Evolutionary conservation across 129 eudicot species (phyloP), one percentile per base, ranked within the genome.

Genomic region (Tagetes patula): DNA sequence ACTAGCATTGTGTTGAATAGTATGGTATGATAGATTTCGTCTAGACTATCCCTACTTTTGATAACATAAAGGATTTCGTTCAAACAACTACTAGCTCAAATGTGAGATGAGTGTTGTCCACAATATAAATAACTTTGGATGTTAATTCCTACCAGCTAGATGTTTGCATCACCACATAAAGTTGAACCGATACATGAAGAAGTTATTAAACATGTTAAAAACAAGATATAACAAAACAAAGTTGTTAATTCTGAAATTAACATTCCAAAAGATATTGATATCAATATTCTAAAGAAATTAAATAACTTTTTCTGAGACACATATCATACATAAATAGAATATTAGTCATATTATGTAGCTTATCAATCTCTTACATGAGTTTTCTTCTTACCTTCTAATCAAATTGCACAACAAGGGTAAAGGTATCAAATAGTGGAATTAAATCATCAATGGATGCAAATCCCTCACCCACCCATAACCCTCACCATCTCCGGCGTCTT

Each of bases 401-500:
- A 72, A 72, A 72, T 79, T 65, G 78, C 78, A 72, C 82, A 78
- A 78, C 82, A 79, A 72, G 54, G 54, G 81, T 77, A 69, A 67
- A 12, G 70, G 62, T 71, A 63, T 59, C 61, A 56, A 38, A 69
- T 62, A 31, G 69, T 46, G 50, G 27, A 20, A 20, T 20, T 20
- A 20, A 20, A 20, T 40, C 45, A 65, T 52, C 13, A 71, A 70
- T 78, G 52, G 40, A 64, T 64, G 69, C 36, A 47, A 47, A 54
- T 42, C 72, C 71, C 47, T 56, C 34, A 48, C 36, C 73, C 45
- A 31, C 40, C 65, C 41, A 59, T 33, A 27, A 39, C 65, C 27
- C 46, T 78, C 82, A 79, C 82, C 82, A 79, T 66, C 82, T 5
- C 14, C 78, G 78, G 42, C 98, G 96, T 84, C 83, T 87, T 74